Evolutionary conservation across 2,329 filamentous ascomycete genomes (phyloP).

Genomic region (Trichoderma sp.): DNA sequence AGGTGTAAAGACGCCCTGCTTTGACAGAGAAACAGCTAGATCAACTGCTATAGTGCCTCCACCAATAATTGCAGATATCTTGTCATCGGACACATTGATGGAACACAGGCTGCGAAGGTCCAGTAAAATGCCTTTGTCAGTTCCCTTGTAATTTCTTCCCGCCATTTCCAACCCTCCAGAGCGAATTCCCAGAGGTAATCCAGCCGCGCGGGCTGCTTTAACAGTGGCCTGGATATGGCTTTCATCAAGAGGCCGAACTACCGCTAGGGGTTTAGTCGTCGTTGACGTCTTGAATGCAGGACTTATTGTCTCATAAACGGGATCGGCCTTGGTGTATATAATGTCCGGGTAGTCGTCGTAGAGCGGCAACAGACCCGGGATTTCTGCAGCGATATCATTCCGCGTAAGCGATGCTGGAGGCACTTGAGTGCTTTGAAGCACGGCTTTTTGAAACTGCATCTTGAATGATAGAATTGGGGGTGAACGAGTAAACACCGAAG

Average conservation of each 20-base stretch:
- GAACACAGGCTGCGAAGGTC: neutral
- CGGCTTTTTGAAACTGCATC: neutral
- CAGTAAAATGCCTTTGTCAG: neutral
- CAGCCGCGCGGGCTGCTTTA: neutral
- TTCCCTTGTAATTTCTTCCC: neutral
- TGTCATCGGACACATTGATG: neutral
- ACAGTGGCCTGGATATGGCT: neutral
- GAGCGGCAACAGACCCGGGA: neutral
- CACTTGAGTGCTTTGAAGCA: neutral
- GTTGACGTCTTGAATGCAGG: neutral
- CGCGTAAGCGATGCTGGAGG: neutral
- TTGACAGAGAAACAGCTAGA: neutral
- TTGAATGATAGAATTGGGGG: too few relatives aligned
- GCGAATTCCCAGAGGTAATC: neutral
- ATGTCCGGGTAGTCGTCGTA: neutral
- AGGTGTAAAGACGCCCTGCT: neutral
- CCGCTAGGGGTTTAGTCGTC: neutral
- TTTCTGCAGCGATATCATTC: neutral
- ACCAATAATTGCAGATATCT: neutral
- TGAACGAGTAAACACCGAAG: neutral
- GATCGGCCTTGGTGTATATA: neutral
- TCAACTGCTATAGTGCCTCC: neutral
- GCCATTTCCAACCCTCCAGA: neutral
- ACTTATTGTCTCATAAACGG: neutral
- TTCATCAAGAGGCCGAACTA: neutral